Conservation (phyloP, 805 yeast genomes). For the Scheffersomyces ergatensis region DNA sequence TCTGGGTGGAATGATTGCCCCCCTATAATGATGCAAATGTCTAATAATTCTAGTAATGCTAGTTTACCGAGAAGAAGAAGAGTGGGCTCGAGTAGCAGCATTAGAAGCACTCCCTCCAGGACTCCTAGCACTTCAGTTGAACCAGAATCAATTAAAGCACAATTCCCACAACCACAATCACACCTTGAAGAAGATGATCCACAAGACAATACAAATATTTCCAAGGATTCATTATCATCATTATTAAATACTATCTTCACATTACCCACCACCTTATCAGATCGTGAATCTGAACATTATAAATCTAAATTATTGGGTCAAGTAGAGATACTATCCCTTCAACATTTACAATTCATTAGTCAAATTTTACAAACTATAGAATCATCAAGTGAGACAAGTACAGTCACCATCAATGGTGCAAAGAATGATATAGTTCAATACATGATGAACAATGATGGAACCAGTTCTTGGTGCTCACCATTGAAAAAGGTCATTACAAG, state of each 20-base stretch:
- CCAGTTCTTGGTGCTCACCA: conserved; percentile 66
- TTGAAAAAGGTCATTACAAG: conserved; percentile 48
- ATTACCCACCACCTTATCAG: conserved; percentile 29
- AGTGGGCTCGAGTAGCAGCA: conserved; percentile 4
- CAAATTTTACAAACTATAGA: conserved; percentile 6
- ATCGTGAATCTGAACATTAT: conserved; percentile 44
- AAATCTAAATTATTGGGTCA: conserved; percentile 30
- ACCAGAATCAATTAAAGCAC: too few relatives aligned
- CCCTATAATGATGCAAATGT: conserved; percentile 17
- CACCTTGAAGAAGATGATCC: too few relatives aligned
- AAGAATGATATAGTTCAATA: conserved; percentile 42
- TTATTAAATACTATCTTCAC: conserved; percentile 6
- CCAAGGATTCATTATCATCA: not conserved
- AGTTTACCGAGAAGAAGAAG: conserved; percentile 7
- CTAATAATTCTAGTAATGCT: conserved; percentile 3
- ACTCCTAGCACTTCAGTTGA: not conserved
- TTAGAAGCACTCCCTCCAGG: not conserved
- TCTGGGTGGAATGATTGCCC: conserved; percentile 70
- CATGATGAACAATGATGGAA: conserved; percentile 57
- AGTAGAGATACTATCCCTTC: conserved; percentile 1
- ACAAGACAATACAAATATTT: too few relatives aligned
- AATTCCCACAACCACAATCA: too few relatives aligned
- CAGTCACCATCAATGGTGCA: conserved; percentile 14
- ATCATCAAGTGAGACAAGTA: conserved; percentile 13
- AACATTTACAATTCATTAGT: conserved; percentile 12